These are phyloP conservation scores for Vaccinium corymbosum DNA, from an alignment of 148 eudicot species.

Conservation along the genomic window DNA sequence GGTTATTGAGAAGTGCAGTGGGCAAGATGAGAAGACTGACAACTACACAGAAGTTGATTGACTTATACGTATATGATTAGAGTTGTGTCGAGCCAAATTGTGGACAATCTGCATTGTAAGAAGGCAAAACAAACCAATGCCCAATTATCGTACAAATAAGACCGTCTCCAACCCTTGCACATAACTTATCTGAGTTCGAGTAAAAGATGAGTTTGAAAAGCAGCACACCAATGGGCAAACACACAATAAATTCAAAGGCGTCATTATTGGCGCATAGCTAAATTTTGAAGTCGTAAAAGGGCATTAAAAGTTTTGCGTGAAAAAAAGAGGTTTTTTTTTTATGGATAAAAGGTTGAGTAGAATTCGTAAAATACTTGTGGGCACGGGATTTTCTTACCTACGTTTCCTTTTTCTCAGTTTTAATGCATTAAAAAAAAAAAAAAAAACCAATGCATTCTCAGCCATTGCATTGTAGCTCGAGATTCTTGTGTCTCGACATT, in stretches of 20 bases:
- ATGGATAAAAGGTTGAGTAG: neutral
- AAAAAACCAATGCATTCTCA: neutral
- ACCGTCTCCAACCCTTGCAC: neutral
- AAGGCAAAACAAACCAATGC: slow-evolving; percentile 1
- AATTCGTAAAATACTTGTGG: neutral
- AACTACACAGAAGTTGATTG: slow-evolving; percentile 34
- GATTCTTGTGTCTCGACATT: neutral
- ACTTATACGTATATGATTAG: slow-evolving; percentile 52
- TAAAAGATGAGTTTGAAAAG: neutral
- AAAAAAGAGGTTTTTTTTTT: neutral
- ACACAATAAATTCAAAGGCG: neutral
- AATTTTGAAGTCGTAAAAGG: neutral
- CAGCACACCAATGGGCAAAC: neutral
- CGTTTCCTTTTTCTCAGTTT: neutral
- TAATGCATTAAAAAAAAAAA: neutral
- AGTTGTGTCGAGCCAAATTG: slow-evolving; percentile 44
- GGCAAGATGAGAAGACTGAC: slow-evolving; percentile 11
- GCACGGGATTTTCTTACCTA: neutral
- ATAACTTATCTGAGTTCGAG: neutral
- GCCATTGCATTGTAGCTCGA: neutral
- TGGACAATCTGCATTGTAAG: slow-evolving; percentile 38
- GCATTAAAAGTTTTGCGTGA: neutral
- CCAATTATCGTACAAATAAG: neutral
- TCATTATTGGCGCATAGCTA: neutral
- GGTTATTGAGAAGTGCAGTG: too few relatives aligned